Percentiles rank a stretch among this genome's conserved stretches.
These are phyloP conservation scores for Senecio squalidus DNA, from an alignment of 140 eudicot species.

Conservation along the genomic window DNA sequence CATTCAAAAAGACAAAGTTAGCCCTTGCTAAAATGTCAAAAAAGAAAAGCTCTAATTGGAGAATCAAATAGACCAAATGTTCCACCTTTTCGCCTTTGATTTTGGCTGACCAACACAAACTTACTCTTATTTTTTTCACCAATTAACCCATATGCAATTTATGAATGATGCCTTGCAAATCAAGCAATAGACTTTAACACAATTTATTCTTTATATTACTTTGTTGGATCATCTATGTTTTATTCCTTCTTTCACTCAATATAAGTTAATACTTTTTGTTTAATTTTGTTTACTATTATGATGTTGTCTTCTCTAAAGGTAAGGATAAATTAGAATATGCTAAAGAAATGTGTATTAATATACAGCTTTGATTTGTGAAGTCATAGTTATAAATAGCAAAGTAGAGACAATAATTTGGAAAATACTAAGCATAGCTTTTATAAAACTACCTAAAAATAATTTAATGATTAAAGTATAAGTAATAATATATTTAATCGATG, in stretches of 20 bases:
- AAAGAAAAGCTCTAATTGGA: slow-evolving; percentile 25
- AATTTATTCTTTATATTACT: slow-evolving; percentile 24
- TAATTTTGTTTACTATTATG: background rate
- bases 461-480: too few relatives aligned
- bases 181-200: slow-evolving; percentile 36
- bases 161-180: slow-evolving; percentile 30
- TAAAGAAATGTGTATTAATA: background rate
- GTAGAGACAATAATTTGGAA: too few relatives aligned
- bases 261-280: slow-evolving; percentile 8
- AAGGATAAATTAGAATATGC: too few relatives aligned
- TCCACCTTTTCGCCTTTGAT: slow-evolving; percentile 26
- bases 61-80: slow-evolving; percentile 34
- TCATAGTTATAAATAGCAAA: too few relatives aligned
- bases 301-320: too few relatives aligned
- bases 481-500: too few relatives aligned
- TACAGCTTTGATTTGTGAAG: too few relatives aligned
- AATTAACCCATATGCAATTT: slow-evolving; percentile 23
- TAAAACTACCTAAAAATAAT: too few relatives aligned
- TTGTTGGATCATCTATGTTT: slow-evolving; percentile 32
- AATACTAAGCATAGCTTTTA: too few relatives aligned
- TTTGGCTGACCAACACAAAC: slow-evolving; percentile 31
- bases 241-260: slow-evolving; percentile 20
- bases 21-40: slow-evolving; percentile 24
- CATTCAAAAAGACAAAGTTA: slow-evolving; percentile 22
- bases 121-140: slow-evolving; percentile 24